Evolutionary conservation across 129 eudicot species (phyloP), one percentile per base, ranked within the genome.

Genomic region (Flaveria linearis): DNA sequence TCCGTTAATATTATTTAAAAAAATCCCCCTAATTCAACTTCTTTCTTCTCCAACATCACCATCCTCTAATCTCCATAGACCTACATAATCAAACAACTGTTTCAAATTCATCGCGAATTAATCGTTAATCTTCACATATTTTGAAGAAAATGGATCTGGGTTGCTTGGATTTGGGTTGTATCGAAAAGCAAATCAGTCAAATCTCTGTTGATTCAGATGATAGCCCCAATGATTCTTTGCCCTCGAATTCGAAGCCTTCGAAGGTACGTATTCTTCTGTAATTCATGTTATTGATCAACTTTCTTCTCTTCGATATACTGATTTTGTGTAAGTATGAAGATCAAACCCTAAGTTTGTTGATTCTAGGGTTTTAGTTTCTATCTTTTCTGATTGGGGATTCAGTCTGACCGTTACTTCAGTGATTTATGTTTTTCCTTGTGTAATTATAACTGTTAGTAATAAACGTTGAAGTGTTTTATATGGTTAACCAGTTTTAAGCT

Each of bases 81-180:
- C 1, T 28, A 11, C 26, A 30, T 4, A 15, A 16, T 69, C 80
- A 74, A 66, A 56, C 4, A 39, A 10, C 30, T 57, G 16, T 5
- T 49, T 18, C 23, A 22, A 18, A 15, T 16, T 5, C 36, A 78
- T 72, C 28, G 16, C 18, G 11, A 45, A 23, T 56, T 16, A 16
- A 45, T 23, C 68, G 43, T 16, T 85, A 30, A 68, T 26, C 22
- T 17, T 43, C 25, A 2, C 18, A 9, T 17, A 42, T 50, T 42
- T 73, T 9, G 43, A 65, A 50, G 50, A 72, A 68, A 28, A 88
- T 88, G 97, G 95, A 91, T 91, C 77, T 91, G 20, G 97, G 94
- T 23, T 91, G 97, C 82, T 80, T 91, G 53, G 97, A 91, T 79
- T 58, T 91, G 86, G 97, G 94, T 15, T 91, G 94, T 67, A 72